A percentile compares a stretch with the other conserved stretches of the same genome.
Conservation (phyloP, 2,329 filamentous ascomycete species). For the Shiraia sp. region DNA sequence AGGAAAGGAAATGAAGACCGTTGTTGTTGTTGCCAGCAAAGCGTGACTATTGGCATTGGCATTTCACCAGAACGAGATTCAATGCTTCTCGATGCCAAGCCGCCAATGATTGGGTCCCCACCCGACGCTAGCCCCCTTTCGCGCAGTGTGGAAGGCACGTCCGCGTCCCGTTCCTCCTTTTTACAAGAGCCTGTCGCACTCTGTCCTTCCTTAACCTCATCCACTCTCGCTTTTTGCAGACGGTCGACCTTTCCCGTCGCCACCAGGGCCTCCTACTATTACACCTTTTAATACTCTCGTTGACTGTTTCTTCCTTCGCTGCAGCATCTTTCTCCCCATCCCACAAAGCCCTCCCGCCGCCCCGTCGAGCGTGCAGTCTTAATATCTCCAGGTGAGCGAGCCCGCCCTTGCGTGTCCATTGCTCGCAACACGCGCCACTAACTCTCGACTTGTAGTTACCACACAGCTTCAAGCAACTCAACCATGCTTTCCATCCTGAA, state of each 20-base stretch:
- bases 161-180: conserved; percentile 20
- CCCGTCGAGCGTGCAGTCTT: conserved; percentile 34
- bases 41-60: conserved; percentile 1
- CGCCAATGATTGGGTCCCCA: conserved; percentile 19
- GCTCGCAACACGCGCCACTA: conserved; percentile 25
- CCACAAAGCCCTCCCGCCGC: conserved; percentile 28
- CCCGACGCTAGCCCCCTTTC: conserved; percentile 15
- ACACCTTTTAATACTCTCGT: conserved; percentile 36
- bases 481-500: conserved; percentile 58
- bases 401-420: conserved; percentile 9
- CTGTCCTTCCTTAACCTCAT: conserved; percentile 17
- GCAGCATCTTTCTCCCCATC: conserved; percentile 39
- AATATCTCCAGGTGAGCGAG: conserved; percentile 39
- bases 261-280: conserved; percentile 16
- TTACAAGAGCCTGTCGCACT: conserved; percentile 15
- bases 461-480: conserved; percentile 13
- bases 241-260: conserved; percentile 26
- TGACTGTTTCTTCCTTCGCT: conserved; percentile 47
- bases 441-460: conserved; percentile 14
- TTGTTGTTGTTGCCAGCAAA: too few relatives aligned
- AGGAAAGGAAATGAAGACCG: background rate
- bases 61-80: background rate
- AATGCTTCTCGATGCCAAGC: conserved; percentile 4
- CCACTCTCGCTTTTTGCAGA: conserved; percentile 26
- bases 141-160: conserved; percentile 16